phyloP scores from a whole-genome alignment of 1,284 basidiomycete species.

The Papiliotrema nemorosa region DNA sequence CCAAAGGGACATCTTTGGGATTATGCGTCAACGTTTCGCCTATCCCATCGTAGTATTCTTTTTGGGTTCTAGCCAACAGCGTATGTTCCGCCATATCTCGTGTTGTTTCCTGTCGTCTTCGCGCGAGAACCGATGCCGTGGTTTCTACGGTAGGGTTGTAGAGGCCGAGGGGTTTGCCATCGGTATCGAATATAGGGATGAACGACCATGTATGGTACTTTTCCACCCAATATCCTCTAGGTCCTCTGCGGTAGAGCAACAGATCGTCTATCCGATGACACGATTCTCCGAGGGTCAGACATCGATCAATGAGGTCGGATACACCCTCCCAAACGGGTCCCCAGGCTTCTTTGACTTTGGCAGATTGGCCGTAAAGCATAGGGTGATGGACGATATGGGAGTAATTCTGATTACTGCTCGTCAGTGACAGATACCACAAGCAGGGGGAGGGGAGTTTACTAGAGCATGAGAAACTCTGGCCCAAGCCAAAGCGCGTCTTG shows the following conservation, averaged over 20 bases:
- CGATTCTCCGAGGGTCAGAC: conserved; percentile 12
- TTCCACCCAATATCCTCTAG: conserved; percentile 24
- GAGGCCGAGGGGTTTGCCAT: conserved; percentile 29
- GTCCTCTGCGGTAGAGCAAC: conserved; percentile 20
- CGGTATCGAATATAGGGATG: conserved; percentile 28
- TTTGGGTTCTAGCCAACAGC: conserved; percentile 15
- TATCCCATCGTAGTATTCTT: conserved; percentile 27
- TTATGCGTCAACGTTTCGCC: conserved; percentile 29
- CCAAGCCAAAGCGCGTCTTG: conserved; percentile 35
- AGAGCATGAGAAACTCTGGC: conserved; percentile 30
- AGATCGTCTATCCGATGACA: conserved; percentile 27
- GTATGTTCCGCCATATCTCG: conserved; percentile 33
- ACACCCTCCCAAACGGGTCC: conserved; percentile 1
- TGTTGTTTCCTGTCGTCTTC: conserved; percentile 27
- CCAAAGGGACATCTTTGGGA: conserved; percentile 36
- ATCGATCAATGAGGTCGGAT: not conserved
- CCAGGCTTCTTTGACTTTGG: not conserved
- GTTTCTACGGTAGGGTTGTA: conserved; percentile 35
- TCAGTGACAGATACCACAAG: not conserved
- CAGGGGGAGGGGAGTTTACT: conserved; percentile 15
- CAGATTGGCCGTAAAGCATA: not conserved
- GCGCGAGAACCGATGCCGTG: conserved; percentile 29
- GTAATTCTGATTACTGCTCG: conserved; percentile 32
- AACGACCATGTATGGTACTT: conserved; percentile 37
- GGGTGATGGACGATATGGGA: conserved; percentile 9